phyloP scores from a whole-genome alignment of 805 yeast species.

The Kurtzmaniella cleridarum region DNA sequence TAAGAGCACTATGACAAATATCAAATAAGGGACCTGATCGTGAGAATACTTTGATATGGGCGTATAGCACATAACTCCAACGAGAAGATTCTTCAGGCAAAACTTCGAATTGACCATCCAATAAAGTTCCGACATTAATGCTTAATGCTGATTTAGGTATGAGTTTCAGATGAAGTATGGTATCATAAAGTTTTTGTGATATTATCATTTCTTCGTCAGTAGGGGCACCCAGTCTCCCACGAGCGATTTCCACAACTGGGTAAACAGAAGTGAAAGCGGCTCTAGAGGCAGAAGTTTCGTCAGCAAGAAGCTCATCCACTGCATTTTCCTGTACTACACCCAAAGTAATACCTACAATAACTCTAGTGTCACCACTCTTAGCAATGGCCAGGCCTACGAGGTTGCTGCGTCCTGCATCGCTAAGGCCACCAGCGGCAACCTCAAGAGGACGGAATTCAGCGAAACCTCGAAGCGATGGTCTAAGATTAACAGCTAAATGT shows the following conservation, averaged over 20 bases:
- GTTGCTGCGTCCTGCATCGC: constrained; percentile 26
- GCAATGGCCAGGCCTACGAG: constrained; percentile 64
- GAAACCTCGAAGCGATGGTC: constrained; percentile 70
- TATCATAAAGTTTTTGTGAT: constrained; percentile 60
- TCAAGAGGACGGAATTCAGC: constrained; percentile 64
- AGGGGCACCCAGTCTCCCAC: constrained; percentile 78
- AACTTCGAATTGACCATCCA: constrained; percentile 16
- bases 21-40: constrained; percentile 81
- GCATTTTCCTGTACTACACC: constrained; percentile 55
- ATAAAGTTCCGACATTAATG: constrained; percentile 12
- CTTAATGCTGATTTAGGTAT: constrained; percentile 31
- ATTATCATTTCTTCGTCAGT: constrained; percentile 79
- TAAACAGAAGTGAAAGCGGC: constrained; percentile 39
- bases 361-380: constrained; percentile 66
- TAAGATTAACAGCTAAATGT: constrained; percentile 65
- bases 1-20: constrained; percentile 62
- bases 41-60: constrained; percentile 71
- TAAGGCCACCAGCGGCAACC: constrained; percentile 35
- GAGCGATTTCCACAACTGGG: constrained; percentile 70
- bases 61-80: constrained; percentile 52
- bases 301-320: constrained; percentile 24
- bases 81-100: constrained; percentile 17
- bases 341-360: constrained; percentile 66
- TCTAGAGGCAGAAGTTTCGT: constrained; percentile 16
- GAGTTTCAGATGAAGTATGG: constrained; percentile 52